Evolutionary conservation across 2,329 filamentous ascomycete species (phyloP).

Genomic region (Trichoderma polysporum): DNA sequence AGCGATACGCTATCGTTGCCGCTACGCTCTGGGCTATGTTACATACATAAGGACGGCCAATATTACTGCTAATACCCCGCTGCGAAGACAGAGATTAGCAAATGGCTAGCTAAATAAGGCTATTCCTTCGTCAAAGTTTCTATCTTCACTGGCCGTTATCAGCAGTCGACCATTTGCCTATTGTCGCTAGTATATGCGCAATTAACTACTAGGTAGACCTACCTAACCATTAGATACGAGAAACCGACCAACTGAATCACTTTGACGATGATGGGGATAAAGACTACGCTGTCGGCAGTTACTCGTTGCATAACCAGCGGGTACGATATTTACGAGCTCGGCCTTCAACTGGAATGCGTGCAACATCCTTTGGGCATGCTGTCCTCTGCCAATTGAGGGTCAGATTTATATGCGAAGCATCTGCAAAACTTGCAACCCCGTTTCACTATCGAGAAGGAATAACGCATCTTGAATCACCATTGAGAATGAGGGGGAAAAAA

Average conservation of each 20-base stretch:
- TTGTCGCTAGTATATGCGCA: not conserved
- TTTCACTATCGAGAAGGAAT: not conserved
- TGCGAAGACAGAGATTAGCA: not conserved
- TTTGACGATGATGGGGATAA: not conserved
- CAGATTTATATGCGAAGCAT: not conserved
- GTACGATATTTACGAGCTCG: not conserved
- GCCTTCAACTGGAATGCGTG: not conserved
- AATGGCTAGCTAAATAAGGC: not conserved
- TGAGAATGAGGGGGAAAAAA: not conserved
- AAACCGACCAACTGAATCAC: not conserved
- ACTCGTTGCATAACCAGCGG: not conserved
- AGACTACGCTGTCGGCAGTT: not conserved
- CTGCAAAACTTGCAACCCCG: not conserved
- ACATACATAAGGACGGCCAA: not conserved
- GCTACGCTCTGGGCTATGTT: not conserved
- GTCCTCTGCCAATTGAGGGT: not conserved
- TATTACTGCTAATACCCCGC: constrained; percentile 1
- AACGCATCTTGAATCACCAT: not conserved
- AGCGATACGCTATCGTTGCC: not conserved
- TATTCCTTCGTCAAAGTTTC: not conserved
- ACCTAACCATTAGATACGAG: not conserved
- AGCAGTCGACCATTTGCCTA: not conserved
- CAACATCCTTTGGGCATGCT: not conserved
- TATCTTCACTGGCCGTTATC: not conserved
- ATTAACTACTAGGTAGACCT: no score